Percentiles rank a stretch among this genome's conserved stretches.
Conservation (phyloP, 306 rosid species). For the Inga laurina region DNA sequence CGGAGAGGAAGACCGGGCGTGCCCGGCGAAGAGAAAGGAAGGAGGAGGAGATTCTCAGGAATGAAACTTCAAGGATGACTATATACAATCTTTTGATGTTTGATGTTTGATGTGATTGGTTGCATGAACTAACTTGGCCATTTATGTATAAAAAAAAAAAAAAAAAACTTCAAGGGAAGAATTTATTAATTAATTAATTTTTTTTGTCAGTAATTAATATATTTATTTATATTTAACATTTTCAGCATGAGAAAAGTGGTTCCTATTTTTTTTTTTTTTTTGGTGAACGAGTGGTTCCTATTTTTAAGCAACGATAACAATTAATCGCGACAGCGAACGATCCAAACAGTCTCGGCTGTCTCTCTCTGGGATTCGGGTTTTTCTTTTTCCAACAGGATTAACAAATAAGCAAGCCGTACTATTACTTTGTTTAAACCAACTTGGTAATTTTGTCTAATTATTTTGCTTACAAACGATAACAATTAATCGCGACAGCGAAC, state of each 20-base stretch:
- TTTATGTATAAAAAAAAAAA: too few species aligned
- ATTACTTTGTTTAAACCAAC: neutral
- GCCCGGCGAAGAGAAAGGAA: slow-evolving; percentile 2
- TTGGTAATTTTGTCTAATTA: neutral
- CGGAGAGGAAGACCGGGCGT: neutral
- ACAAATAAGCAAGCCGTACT: neutral
- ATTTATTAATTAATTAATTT: neutral
- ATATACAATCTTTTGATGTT: too few species aligned
- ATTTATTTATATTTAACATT: neutral
- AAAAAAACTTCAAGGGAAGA: neutral
- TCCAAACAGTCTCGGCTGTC: neutral
- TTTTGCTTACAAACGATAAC: neutral
- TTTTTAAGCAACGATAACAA: neutral
- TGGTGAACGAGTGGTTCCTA: slow-evolving; percentile 1
- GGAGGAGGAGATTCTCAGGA: neutral
- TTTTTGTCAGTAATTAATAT: neutral
- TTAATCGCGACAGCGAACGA: neutral
- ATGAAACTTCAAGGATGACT: neutral
- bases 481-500: neutral
- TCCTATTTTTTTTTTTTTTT: slow-evolving; percentile 5
- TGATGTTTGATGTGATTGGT: too few species aligned
- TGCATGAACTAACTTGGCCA: too few species aligned
- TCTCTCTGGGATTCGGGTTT: neutral
- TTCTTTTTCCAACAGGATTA: neutral
- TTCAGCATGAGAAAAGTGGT: neutral